Percentiles rank a stretch among this genome's conserved stretches.
Conservation (phyloP, 2,329 filamentous ascomycete genomes). For the Phoma herbarum region DNA sequence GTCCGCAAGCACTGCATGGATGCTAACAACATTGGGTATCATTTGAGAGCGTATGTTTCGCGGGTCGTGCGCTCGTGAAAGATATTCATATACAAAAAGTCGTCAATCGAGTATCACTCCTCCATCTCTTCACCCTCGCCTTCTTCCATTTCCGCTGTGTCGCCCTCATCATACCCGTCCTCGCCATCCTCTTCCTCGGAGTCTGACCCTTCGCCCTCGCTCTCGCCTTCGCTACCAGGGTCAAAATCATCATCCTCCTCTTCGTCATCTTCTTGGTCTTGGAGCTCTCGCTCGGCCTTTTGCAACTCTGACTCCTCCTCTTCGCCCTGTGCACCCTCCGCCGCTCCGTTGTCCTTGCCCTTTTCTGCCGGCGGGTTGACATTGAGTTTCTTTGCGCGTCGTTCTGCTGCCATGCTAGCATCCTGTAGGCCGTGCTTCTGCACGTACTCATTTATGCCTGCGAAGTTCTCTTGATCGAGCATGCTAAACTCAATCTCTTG, state of each 20-base stretch:
- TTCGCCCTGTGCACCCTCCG: slow-evolving; percentile 29
- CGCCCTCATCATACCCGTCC: slow-evolving; percentile 45
- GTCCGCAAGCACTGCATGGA: no score
- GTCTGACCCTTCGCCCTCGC: slow-evolving; percentile 50
- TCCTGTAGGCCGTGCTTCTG: slow-evolving; percentile 69
- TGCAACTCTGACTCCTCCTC: slow-evolving; percentile 52
- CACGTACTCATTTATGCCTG: slow-evolving; percentile 69
- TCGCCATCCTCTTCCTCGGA: slow-evolving; percentile 48
- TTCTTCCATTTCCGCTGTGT: slow-evolving; percentile 34
- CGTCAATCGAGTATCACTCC: slow-evolving; percentile 25
- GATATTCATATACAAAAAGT: neutral
- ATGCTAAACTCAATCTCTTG: slow-evolving; percentile 71
- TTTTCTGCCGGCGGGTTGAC: slow-evolving; percentile 53
- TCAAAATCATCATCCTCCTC: slow-evolving; percentile 55
- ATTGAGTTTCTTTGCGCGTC: slow-evolving; percentile 68
- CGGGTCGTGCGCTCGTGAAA: neutral
- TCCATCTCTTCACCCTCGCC: slow-evolving; percentile 43
- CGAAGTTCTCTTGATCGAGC: slow-evolving; percentile 70
- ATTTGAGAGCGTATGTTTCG: neutral
- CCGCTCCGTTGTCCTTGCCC: slow-evolving; percentile 34
- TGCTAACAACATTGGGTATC: slow-evolving; percentile 6
- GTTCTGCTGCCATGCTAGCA: slow-evolving; percentile 67
- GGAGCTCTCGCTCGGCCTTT: slow-evolving; percentile 50
- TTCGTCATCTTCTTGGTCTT: slow-evolving; percentile 53
- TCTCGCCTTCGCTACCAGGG: slow-evolving; percentile 53